A percentile compares a stretch with the other conserved stretches of the same genome.
phyloP scores from a whole-genome alignment of 2,329 filamentous ascomycete species.

The Xylariaceae sp. region DNA sequence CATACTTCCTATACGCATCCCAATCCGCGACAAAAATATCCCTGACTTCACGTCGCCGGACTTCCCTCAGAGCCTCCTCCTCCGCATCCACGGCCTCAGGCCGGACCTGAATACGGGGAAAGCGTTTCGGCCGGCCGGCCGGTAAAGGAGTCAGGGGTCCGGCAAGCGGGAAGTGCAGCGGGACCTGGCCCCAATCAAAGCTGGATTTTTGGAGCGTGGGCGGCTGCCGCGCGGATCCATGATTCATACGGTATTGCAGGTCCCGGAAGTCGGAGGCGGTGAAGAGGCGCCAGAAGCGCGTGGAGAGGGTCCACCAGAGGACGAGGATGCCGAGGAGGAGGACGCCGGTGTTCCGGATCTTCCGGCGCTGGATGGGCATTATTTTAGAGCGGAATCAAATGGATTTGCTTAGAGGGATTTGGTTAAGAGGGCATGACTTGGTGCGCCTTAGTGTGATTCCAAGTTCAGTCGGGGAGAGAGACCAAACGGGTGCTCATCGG shows the following conservation, averaged over 20 bases:
- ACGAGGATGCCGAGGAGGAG: slow-evolving; percentile 8
- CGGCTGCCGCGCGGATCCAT: neutral
- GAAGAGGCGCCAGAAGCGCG: neutral
- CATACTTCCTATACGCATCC: slow-evolving; percentile 42
- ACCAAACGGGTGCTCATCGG: neutral
- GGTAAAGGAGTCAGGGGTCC: slow-evolving; percentile 10
- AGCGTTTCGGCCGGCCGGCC: neutral
- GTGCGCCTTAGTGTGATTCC: neutral
- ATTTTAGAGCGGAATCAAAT: neutral
- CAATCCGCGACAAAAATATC: slow-evolving; percentile 36
- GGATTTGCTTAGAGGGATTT: neutral
- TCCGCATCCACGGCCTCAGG: neutral
- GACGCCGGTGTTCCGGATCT: slow-evolving; percentile 6
- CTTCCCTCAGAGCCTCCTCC: slow-evolving; percentile 14
- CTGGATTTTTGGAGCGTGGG: slow-evolving; percentile 16
- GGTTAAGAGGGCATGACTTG: neutral
- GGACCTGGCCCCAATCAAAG: slow-evolving; percentile 19
- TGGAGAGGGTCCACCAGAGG: slow-evolving; percentile 11
- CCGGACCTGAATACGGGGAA: slow-evolving; percentile 14
- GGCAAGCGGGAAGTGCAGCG: slow-evolving; percentile 1
- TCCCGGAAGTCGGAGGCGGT: slow-evolving; percentile 10
- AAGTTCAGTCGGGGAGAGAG: neutral
- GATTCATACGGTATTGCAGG: slow-evolving; percentile 17
- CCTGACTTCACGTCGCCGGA: slow-evolving; percentile 33
- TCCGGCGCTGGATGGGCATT: slow-evolving; percentile 8